Evolutionary conservation across 441 rosid genomes (phyloP), one percentile per base, ranked within the genome.

Genomic region (Mallotus repandus): DNA sequence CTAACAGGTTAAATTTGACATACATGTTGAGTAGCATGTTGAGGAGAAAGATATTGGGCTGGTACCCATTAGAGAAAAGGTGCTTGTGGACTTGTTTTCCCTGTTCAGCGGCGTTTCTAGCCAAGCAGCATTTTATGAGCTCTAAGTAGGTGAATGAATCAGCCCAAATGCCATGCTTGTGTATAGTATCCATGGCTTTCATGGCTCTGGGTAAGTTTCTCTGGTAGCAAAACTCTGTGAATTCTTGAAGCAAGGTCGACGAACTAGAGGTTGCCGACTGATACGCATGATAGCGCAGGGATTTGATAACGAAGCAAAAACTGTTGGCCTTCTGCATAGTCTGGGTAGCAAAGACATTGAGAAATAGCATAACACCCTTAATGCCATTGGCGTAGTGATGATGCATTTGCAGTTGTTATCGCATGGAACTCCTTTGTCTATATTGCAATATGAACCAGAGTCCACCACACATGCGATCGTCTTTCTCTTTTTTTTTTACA

Each of bases 191-290:
- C 90, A 90, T 82, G 21, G 87, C 80, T 76, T 71, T 79, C 63
- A 92, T 71, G 68, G 94, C 96, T 71, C 74, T 82, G 0, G 89
- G 84, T 5, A 92, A 79, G 83, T 91, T 86, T 69, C 82, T 73
- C 71, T 75, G 86, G 77, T 84, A 82, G 73, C 93, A 89, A 59
- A 71, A 78, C 38, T 80, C 65, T 21, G 89, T 80, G 84, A 91
- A 89, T 46, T 87, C 85, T 10, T 77, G 68, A 38, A 86, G 62
- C 63, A 87, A 68, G 22, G 76, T 68, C 43, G 66, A 69, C 7
- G 85, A 18, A 50, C 21, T 35, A 50, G 21, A 25, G 66, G 76
- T 35, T 49, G 56, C 77, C 46, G 43, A 16, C 63, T 67, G 10
- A 74, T 41, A 68, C 25, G 29, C 29, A 25, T 25, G 29, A 25